phyloP scores from a whole-genome alignment of 805 yeast species.

The Metschnikowia cerradonensis region DNA sequence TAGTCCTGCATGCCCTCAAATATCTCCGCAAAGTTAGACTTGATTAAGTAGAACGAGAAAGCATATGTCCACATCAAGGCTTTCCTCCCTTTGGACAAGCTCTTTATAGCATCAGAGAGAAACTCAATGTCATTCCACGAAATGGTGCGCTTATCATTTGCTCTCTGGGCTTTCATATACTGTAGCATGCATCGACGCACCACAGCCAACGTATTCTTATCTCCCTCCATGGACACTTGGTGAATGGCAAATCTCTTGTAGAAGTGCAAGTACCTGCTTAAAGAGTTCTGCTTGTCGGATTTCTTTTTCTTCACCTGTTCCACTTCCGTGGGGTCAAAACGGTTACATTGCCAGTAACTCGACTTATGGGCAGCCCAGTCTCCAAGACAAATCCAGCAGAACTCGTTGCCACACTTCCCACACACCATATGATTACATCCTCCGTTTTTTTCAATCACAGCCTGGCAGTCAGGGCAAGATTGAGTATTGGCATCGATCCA shows the following conservation, averaged over 20 bases:
- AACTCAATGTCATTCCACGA: slow-evolving; percentile 90
- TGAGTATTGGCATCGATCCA: slow-evolving; percentile 88
- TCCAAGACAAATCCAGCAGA: slow-evolving; percentile 90
- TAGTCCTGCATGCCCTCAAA: slow-evolving; percentile 70
- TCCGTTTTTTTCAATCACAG: slow-evolving; percentile 86
- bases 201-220: slow-evolving; percentile 55
- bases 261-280: slow-evolving; percentile 69
- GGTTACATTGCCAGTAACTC: slow-evolving; percentile 62
- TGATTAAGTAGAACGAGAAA: slow-evolving; percentile 62
- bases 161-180: slow-evolving; percentile 58
- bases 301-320: slow-evolving; percentile 42
- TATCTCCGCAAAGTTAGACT: slow-evolving; percentile 51
- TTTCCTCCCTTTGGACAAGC: slow-evolving; percentile 63
- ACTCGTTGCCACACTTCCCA: slow-evolving; percentile 67
- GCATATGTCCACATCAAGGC: slow-evolving; percentile 90
- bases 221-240: slow-evolving; percentile 71
- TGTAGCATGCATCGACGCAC: slow-evolving; percentile 61
- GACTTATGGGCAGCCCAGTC: slow-evolving; percentile 71
- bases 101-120: slow-evolving; percentile 65
- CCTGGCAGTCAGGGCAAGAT: slow-evolving; percentile 76
- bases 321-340: slow-evolving; percentile 34
- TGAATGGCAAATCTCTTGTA: slow-evolving; percentile 73
- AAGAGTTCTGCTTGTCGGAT: slow-evolving; percentile 42
- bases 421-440: slow-evolving; percentile 98
- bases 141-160: slow-evolving; percentile 16